Percentiles rank a stretch among this genome's conserved stretches.
Conservation (phyloP, 2,329 filamentous ascomycete species). For the Exophiala spinifera region DNA sequence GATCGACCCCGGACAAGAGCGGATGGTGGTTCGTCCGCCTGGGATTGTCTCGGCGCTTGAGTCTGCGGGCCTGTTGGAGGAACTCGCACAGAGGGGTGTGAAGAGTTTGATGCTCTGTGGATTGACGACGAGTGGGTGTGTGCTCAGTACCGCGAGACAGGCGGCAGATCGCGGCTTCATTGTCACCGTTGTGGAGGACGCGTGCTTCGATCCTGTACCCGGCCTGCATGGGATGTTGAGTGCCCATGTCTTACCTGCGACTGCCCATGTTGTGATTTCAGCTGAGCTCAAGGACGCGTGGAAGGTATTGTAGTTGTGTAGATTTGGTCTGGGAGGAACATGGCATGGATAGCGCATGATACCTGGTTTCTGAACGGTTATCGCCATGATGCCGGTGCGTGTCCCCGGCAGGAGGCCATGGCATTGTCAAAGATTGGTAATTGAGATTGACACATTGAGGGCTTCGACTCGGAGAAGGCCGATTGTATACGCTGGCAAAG, state of each 20-base stretch:
- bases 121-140: conserved; percentile 27
- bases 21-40: conserved; percentile 26
- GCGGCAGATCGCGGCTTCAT: conserved; percentile 31
- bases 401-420: too few relatives aligned
- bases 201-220: conserved; percentile 28
- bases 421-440: too few relatives aligned
- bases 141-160: conserved; percentile 30
- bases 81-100: conserved; percentile 22
- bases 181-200: conserved; percentile 32
- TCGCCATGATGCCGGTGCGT: too few relatives aligned
- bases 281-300: conserved; percentile 11
- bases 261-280: conserved; percentile 15
- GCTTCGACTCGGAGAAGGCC: too few relatives aligned
- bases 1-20: conserved; percentile 16
- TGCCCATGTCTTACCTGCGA: conserved; percentile 9
- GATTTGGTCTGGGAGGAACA: background rate
- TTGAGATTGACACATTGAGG: too few relatives aligned
- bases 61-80: conserved; percentile 30
- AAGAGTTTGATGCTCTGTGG: conserved; percentile 21
- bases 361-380: too few relatives aligned
- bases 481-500: too few relatives aligned
- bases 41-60: conserved; percentile 32
- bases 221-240: conserved; percentile 24
- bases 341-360: too few relatives aligned
- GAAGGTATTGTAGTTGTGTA: conserved; percentile 1